Base-by-base conservation (phyloP, 306 rosid species). In the Abrus precatorius region DNA sequence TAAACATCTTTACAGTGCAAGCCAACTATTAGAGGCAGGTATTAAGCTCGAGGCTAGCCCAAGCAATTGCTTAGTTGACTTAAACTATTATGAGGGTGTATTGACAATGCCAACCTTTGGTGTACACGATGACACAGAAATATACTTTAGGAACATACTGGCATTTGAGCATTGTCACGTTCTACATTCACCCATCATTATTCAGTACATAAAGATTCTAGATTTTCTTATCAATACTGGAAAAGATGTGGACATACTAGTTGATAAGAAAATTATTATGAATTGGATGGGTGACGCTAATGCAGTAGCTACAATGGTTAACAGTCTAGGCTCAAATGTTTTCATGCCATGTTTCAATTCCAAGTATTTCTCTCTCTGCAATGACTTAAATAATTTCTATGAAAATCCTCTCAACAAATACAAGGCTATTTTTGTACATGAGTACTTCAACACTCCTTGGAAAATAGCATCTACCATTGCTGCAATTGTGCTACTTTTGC, bases 141-240 rank as follows among this genome's bases (percentile, higher is more conserved):
- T 62, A 2, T 1, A n/a, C 4, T 5, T 80, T 55, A 14, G 85
- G 9, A 88, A 84, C 20, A 5, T 80, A 1, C 0, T 86, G 4
- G 88, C 86, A 6, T 87, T 79, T 47, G 93, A 89, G 77, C 72
- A 67, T 8, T 75, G 82, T 9, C 74, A 80, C 57, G 5, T 5
- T 59, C 3, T 0, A 4, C 2, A 5, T 7, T 38, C 75, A 6
- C 0, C 27, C 10, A 12, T n/a, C 59, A 9, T 85, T 0, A 48
- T 9, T n/a, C 82, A 86, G 36, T 86, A 86, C 43, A 5, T 78
- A 1, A 1, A 1, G 11, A 30, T 89, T 3, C 44, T 89, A 41
- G 54, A 76, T 40, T 28, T 50, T 55, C 70, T 88, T 1, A 78
- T 84, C 27, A 53, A 66, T 13, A 72, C 74, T 1, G 14, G 8